Percentiles rank a stretch among this genome's conserved stretches.
Conservation (phyloP, 2,329 filamentous ascomycete species). For the Sclerotinia nivalis region DNA sequence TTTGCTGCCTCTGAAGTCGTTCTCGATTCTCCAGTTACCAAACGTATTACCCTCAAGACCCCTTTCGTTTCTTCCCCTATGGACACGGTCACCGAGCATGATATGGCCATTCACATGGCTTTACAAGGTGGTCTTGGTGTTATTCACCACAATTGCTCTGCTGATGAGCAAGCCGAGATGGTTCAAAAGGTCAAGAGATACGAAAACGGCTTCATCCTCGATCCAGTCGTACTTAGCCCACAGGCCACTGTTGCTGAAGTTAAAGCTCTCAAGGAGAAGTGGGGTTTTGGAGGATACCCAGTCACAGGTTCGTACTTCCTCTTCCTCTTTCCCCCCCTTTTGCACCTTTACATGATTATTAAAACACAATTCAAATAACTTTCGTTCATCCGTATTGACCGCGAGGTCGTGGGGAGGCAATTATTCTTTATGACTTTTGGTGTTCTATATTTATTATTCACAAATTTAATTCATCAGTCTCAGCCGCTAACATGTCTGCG, state of each 20-base stretch:
- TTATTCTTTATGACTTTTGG: slow-evolving; percentile 50
- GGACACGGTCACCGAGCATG: slow-evolving; percentile 99
- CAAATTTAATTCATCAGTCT: not conserved
- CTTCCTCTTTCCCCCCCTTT: slow-evolving; percentile 37
- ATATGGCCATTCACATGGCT: slow-evolving; percentile 98
- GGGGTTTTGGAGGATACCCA: slow-evolving; percentile 97
- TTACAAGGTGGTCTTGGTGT: slow-evolving; percentile 87
- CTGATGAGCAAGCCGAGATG: slow-evolving; percentile 97
- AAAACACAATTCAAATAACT: slow-evolving; percentile 79
- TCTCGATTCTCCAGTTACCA: slow-evolving; percentile 90
- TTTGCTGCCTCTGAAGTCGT: slow-evolving; percentile 88
- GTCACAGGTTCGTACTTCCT: slow-evolving; percentile 79
- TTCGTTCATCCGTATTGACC: slow-evolving; percentile 99
- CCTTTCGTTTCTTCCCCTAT: slow-evolving; percentile 97
- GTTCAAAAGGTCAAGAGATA: slow-evolving; percentile 98
- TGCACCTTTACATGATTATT: slow-evolving; percentile 69
- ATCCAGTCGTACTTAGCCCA: slow-evolving; percentile 88
- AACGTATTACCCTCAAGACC: slow-evolving; percentile 93
- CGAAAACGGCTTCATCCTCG: slow-evolving; percentile 98
- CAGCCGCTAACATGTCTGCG: slow-evolving; percentile 43
- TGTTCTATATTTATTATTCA: slow-evolving; percentile 26
- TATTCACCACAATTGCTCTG: slow-evolving; percentile 99
- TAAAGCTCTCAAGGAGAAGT: slow-evolving; percentile 91
- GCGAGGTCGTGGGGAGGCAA: slow-evolving; percentile 80
- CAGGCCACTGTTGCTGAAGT: slow-evolving; percentile 88